Evolutionary conservation across 768 basidiomycete genomes (phyloP).

Genomic region (Suillus occidentalis): DNA sequence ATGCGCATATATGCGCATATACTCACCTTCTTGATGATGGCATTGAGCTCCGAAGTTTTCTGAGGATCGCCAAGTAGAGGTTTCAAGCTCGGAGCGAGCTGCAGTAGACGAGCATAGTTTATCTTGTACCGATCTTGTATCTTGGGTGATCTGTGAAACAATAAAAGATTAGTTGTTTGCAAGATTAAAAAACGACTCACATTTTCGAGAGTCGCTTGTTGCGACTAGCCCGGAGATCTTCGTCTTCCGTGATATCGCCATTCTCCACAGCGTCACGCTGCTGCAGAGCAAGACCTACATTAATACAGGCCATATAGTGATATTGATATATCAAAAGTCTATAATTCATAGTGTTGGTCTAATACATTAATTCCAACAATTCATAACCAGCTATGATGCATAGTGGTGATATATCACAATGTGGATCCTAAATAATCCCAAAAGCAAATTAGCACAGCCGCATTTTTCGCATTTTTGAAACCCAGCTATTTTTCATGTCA

Average conservation of each 20-base stretch:
- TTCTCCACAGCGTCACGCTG: neutral
- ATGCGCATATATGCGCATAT: slow-evolving; percentile 1
- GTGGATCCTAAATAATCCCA: too few relatives aligned
- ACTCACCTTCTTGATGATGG: neutral
- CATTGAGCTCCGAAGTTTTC: neutral
- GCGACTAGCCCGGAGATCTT: neutral
- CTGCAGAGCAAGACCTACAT: too few relatives aligned
- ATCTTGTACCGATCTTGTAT: neutral
- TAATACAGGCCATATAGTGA: too few relatives aligned
- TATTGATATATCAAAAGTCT: too few relatives aligned
- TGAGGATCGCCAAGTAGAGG: neutral
- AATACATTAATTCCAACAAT: too few relatives aligned
- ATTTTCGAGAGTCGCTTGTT: slow-evolving; percentile 1
- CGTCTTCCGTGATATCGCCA: neutral
- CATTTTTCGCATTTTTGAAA: too few relatives aligned
- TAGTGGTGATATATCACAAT: too few relatives aligned
- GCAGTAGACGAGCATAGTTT: neutral
- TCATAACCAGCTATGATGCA: too few relatives aligned
- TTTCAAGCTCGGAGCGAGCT: neutral
- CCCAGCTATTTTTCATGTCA: too few relatives aligned
- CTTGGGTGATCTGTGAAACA: neutral
- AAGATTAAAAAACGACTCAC: neutral
- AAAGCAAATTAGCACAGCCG: too few relatives aligned
- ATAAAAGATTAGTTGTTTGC: neutral
- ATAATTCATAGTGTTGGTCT: too few relatives aligned